Conservation (phyloP, 2,329 filamentous ascomycete genomes). For the Microsporum audouinii region DNA sequence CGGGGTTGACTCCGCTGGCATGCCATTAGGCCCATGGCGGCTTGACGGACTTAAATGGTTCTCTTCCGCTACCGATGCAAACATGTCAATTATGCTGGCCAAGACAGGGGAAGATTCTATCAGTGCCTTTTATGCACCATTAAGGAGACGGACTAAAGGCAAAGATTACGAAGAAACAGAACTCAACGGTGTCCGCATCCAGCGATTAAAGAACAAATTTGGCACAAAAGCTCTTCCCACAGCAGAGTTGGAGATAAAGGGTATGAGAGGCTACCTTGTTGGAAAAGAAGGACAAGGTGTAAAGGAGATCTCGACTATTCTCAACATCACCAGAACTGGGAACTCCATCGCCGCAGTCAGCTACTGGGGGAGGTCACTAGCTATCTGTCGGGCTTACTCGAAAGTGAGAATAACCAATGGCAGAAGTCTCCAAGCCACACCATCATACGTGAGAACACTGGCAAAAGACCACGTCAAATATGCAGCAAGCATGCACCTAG, state of each 20-base stretch:
- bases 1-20: constrained; percentile 20
- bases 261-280: constrained; percentile 54
- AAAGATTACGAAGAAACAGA: constrained; percentile 23
- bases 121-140: constrained; percentile 53
- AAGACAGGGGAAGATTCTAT: constrained; percentile 42
- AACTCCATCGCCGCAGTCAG: constrained; percentile 31
- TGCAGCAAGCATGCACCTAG: constrained; percentile 27
- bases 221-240: constrained; percentile 60
- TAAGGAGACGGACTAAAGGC: constrained; percentile 34
- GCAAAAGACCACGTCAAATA: constrained; percentile 32
- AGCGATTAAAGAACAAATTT: constrained; percentile 60
- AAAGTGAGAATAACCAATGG: constrained; percentile 29
- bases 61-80: constrained; percentile 51
- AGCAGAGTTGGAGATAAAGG: constrained; percentile 55
- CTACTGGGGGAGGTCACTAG: constrained; percentile 30
- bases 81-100: constrained; percentile 55
- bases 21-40: constrained; percentile 45
- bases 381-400: constrained; percentile 33
- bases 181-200: constrained; percentile 56
- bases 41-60: constrained; percentile 61
- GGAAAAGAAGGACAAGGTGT: constrained; percentile 56
- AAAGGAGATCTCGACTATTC: constrained; percentile 54
- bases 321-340: constrained; percentile 51
- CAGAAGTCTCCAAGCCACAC: constrained; percentile 29
- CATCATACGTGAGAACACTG: constrained; percentile 31